Evolutionary conservation across 2,329 filamentous ascomycete species (phyloP).

Genomic region (Mycosphaerella sp.): DNA sequence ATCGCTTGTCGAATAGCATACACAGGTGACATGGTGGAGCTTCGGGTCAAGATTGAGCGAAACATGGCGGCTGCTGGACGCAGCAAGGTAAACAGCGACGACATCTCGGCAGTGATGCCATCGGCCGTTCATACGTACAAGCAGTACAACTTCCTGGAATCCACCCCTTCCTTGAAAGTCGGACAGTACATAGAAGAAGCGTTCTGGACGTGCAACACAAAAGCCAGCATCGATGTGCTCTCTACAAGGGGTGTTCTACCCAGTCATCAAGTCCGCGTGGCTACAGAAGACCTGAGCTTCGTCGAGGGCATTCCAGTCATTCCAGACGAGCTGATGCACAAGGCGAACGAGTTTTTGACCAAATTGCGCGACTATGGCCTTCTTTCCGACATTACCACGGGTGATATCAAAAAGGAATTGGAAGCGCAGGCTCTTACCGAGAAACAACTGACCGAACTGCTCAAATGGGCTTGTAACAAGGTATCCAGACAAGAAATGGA

Average conservation of each 20-base stretch:
- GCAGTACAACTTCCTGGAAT: constrained; percentile 83
- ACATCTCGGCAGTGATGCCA: constrained; percentile 62
- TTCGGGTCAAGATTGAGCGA: constrained; percentile 51
- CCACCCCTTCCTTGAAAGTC: constrained; percentile 78
- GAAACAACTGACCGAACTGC: constrained; percentile 71
- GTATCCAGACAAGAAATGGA: constrained; percentile 68
- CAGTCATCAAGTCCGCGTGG: constrained; percentile 76
- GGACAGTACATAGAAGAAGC: constrained; percentile 86
- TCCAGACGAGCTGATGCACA: constrained; percentile 65
- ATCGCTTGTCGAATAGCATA: constrained; percentile 87
- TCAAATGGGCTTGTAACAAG: constrained; percentile 75
- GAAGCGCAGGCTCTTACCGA: constrained; percentile 74
- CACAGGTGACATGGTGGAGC: constrained; percentile 73
- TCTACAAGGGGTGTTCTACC: constrained; percentile 81
- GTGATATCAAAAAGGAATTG: constrained; percentile 77
- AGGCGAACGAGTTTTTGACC: constrained; percentile 63
- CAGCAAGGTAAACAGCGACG: constrained; percentile 52
- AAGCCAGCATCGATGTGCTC: constrained; percentile 76
- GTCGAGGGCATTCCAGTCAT: constrained; percentile 83
- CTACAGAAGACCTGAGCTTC: constrained; percentile 64
- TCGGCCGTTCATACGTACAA: constrained; percentile 77
- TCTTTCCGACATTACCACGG: constrained; percentile 78
- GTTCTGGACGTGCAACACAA: constrained; percentile 88
- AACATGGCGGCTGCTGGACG: constrained; percentile 26
- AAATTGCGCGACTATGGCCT: constrained; percentile 79